Conservation (phyloP, 257 asterid genomes). For the Solanum corneliomulleri region DNA sequence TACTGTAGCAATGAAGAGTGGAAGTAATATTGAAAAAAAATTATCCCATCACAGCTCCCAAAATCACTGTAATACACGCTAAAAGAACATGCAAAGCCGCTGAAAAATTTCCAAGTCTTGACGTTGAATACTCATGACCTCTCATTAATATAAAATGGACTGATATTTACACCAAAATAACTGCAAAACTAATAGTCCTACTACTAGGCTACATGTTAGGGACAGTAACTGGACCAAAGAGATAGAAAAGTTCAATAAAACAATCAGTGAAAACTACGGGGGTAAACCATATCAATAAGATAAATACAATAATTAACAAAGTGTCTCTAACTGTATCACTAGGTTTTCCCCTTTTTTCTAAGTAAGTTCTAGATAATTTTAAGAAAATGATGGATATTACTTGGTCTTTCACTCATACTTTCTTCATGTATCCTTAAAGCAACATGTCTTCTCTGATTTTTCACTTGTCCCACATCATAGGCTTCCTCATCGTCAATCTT, state of each 20-base stretch:
- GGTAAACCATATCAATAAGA: not conserved
- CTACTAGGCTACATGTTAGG: too few relatives aligned
- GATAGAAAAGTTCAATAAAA: not conserved
- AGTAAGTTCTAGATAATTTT: not conserved
- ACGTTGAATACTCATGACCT: too few relatives aligned
- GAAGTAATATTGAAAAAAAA: too few relatives aligned
- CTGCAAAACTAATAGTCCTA: too few relatives aligned
- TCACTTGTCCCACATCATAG: not conserved
- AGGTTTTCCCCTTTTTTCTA: not conserved
- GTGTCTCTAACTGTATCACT: not conserved
- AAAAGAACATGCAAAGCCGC: too few relatives aligned
- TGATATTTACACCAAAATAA: too few relatives aligned
- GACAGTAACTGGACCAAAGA: too few relatives aligned
- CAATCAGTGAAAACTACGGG: not conserved
- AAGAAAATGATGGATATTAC: not conserved
- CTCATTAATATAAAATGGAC: too few relatives aligned
- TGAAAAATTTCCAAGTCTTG: too few relatives aligned
- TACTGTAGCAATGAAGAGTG: too few relatives aligned
- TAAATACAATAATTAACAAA: not conserved
- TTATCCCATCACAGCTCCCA: too few relatives aligned
- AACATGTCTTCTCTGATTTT: not conserved
- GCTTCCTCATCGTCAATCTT: not conserved
- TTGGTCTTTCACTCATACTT: not conserved
- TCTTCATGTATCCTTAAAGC: not conserved
- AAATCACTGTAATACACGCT: too few relatives aligned